Evolutionary conservation across 768 basidiomycete species (phyloP), one percentile per base, ranked within the genome.

Genomic region (Phylloporus scabripes): DNA sequence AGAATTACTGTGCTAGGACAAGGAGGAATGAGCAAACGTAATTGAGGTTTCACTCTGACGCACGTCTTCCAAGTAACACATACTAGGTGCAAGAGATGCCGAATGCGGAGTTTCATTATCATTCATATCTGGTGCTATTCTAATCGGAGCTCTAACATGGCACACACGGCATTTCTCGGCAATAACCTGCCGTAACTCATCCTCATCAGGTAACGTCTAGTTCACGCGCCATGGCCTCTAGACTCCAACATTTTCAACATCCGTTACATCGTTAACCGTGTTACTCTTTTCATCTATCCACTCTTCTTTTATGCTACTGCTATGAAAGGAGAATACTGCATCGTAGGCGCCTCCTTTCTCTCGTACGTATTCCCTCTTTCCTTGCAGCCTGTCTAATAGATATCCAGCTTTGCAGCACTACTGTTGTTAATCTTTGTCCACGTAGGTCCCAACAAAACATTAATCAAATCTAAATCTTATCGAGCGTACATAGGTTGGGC

Each of bases 341-440:
- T 91, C 38, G 81, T 83, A 48, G 67, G 80, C 55, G 87, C 83
- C 44, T 79, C 87, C 42, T 57, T 88, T 49, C 72, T 91, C 46
- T 82, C 87, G 88, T 87, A 64, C 50, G 83, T 72, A 40, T 50
- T 49, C 31, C 29, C 39, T 6, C 23, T 4, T 21, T 52, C 39
- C 17, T 48, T 45, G 24, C 39, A 38, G 46, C 54, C 28, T 56
- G 38, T 55, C 53, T 55, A 38, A 60, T 42, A 26, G 42, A 41
- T 44, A 38, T 17, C 24, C 45, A 58, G 58, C 28, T 52, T 64
- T 56, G 65, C 54, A 43, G 70, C 70, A 53, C 76, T 74, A 52
- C 74, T 71, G 31, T 72, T 91, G 55, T 75, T 90, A 65, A 87
- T 92, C 54, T 89, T 91, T 69, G 79, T 82, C 59, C 87, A 92